Conservation (phyloP, 495 filamentous ascomycete species). For the Oidiodendron maius region DNA sequence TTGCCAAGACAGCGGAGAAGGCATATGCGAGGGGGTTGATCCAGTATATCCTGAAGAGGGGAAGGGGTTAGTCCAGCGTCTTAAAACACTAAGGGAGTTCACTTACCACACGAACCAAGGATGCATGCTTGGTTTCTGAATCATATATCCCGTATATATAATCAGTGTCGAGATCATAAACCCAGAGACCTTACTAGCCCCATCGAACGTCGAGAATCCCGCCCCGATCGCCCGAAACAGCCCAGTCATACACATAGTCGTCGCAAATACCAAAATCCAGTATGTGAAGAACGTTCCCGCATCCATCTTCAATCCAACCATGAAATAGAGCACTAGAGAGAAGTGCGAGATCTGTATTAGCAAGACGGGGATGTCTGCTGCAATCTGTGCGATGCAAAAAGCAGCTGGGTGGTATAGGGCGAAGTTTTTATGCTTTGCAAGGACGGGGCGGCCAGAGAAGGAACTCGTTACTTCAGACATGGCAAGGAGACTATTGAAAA, state of each 20-base stretch:
- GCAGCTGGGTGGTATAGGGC: constrained; percentile 69
- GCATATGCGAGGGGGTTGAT: constrained; percentile 36
- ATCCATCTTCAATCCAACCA: constrained; percentile 43
- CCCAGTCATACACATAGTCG: constrained; percentile 40
- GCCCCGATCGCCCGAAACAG: constrained; percentile 47
- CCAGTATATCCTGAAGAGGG: constrained; percentile 26
- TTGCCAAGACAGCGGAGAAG: constrained; percentile 36
- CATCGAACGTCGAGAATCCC: constrained; percentile 43
- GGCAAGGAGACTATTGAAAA: constrained; percentile 60
- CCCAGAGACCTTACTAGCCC: constrained; percentile 50
- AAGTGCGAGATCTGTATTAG: constrained; percentile 59
- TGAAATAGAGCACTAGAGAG: constrained; percentile 61
- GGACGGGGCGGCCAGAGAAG: constrained; percentile 55
- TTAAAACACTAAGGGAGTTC: constrained; percentile 56
- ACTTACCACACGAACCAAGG: constrained; percentile 37
- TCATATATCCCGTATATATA: constrained; percentile 35
- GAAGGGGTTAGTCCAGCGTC: too few relatives aligned
- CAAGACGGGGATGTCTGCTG: constrained; percentile 62
- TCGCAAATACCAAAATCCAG: constrained; percentile 38
- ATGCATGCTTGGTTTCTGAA: constrained; percentile 30
- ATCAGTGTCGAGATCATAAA: constrained; percentile 31
- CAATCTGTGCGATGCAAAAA: constrained; percentile 62
- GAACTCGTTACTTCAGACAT: constrained; percentile 57
- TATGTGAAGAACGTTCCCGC: constrained; percentile 49
- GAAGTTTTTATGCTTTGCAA: constrained; percentile 65